Evolutionary conservation across 805 yeast species (phyloP).

Genomic region (Myxozyma neotropica): DNA sequence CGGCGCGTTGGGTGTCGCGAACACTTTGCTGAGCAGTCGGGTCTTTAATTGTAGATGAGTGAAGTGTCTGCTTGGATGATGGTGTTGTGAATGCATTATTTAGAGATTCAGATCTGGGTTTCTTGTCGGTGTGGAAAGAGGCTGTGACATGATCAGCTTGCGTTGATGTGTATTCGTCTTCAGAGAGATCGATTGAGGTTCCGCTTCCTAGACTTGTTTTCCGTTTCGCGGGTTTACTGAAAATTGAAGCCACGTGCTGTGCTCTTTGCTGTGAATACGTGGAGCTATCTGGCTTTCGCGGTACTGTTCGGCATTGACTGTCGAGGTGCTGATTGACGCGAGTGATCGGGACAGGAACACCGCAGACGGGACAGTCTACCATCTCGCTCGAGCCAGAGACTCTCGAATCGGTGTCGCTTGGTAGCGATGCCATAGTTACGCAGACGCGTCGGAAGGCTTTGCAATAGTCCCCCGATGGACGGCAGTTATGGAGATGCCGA

Average conservation of each 20-base stretch:
- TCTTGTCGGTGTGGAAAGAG: background rate
- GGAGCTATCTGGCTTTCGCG: too few species aligned
- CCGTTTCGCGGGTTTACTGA: constrained; percentile 4
- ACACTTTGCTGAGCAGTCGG: too few species aligned
- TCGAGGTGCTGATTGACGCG: constrained; percentile 43
- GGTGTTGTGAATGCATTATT: background rate
- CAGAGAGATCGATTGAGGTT: background rate
- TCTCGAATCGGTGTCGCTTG: background rate
- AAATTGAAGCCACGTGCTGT: background rate
- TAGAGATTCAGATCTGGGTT: background rate
- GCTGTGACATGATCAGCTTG: background rate
- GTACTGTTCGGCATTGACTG: constrained; percentile 33
- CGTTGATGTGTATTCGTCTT: background rate
- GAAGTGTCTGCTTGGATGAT: background rate
- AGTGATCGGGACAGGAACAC: constrained; percentile 10
- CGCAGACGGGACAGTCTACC: constrained; percentile 37
- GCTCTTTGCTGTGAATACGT: background rate
- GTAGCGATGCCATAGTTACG: too few species aligned
- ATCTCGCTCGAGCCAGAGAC: background rate
- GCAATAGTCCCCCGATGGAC: too few species aligned
- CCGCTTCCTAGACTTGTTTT: background rate
- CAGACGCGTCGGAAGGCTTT: too few species aligned
- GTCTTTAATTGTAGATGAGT: too few species aligned
- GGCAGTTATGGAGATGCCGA: too few species aligned
- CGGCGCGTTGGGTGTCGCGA: background rate